Percentiles rank a stretch among this genome's conserved stretches.
These are phyloP conservation scores for Naegleria lovaniensis DNA, from an alignment of 208 protist species.

Conservation along the genomic window DNA sequence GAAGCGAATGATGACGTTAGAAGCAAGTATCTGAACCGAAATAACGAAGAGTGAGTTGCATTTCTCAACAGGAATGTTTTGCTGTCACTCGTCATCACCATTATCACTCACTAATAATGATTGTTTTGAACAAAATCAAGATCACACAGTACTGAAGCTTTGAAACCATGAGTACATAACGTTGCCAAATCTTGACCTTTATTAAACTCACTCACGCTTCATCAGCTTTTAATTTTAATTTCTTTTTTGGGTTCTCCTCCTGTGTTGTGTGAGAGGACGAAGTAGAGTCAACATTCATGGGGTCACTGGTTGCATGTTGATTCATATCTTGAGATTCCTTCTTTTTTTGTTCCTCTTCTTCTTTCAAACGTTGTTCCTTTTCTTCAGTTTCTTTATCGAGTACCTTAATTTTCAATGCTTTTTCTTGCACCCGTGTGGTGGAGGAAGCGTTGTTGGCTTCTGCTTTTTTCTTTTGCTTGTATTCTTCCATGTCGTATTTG, in stretches of 20 bases:
- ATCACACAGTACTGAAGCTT: too few relatives aligned
- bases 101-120: too few relatives aligned
- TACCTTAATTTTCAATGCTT: background rate
- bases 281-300: background rate
- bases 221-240: background rate
- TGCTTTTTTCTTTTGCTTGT: background rate
- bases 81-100: too few relatives aligned
- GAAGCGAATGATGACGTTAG: background rate
- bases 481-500: background rate
- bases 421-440: background rate
- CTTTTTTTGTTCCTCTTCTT: background rate
- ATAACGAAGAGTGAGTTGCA: background rate
- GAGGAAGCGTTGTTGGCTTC: background rate
- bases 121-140: too few relatives aligned
- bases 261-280: background rate
- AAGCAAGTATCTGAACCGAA: background rate
- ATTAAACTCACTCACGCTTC: background rate
- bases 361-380: background rate
- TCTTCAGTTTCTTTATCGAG: background rate
- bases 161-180: too few relatives aligned
- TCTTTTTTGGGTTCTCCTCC: slow-evolving; percentile 1
- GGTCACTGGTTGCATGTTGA: background rate
- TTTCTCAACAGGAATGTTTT: too few relatives aligned
- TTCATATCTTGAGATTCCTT: background rate
- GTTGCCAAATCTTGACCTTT: too few relatives aligned